A percentile compares a stretch with the other conserved stretches of the same genome.
Evolutionary conservation across 208 protist genomes (phyloP).

Genomic region (Acanthamoeba divionensis): DNA sequence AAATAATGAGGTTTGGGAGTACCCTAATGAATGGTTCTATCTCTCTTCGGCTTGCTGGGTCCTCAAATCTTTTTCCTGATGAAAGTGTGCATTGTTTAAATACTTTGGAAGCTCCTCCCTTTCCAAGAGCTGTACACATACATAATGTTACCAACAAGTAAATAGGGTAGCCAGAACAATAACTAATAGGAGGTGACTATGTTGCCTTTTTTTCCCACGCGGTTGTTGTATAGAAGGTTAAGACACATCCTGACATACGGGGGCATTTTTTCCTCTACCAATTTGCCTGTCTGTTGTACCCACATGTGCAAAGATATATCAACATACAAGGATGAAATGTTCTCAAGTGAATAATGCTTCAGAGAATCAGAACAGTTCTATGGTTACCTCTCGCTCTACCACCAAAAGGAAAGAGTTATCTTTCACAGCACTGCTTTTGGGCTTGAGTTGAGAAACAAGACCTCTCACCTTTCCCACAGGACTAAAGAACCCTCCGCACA

Average conservation of each 20-base stretch:
- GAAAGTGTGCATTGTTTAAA: not conserved
- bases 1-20: too few relatives aligned
- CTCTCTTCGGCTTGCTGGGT: not conserved
- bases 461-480: not conserved
- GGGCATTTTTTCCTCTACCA: not conserved
- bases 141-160: too few relatives aligned
- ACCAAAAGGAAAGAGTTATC: not conserved
- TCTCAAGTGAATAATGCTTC: too few relatives aligned
- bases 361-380: too few relatives aligned
- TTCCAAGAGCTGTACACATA: not conserved
- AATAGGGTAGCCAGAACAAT: too few relatives aligned
- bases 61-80: not conserved
- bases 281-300: not conserved
- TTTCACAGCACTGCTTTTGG: not conserved
- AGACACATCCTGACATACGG: not conserved
- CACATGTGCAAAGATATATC: too few relatives aligned
- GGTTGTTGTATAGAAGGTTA: not conserved
- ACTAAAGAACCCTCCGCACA: not conserved
- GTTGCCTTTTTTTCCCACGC: not conserved
- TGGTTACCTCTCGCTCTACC: too few relatives aligned
- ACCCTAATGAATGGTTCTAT: not conserved
- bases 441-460: not conserved
- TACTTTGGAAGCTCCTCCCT: not conserved
- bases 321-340: too few relatives aligned
- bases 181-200: too few relatives aligned